These are phyloP conservation scores for Saccharomycopsis malanga DNA, from an alignment of 805 yeast species.

Conservation along the genomic window DNA sequence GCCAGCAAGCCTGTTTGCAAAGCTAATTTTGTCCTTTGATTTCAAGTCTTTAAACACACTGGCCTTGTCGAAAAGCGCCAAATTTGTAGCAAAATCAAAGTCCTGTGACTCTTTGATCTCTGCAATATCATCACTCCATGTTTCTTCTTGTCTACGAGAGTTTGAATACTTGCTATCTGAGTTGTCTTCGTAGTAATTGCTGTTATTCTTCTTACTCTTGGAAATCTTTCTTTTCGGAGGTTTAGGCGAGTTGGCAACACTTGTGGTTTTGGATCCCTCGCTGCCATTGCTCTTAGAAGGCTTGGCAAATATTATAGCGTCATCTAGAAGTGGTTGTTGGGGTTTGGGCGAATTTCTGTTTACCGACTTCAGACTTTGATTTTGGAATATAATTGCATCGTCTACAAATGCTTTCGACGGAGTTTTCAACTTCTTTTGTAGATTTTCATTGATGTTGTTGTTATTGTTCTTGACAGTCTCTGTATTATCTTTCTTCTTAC, in stretches of 20 bases:
- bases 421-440: conserved; percentile 6
- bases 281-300: conserved; percentile 14
- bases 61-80: conserved; percentile 74
- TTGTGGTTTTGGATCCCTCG: not conserved
- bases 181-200: conserved; percentile 19
- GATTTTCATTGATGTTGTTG: conserved; percentile 7
- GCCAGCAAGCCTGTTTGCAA: conserved; percentile 61
- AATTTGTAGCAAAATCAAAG: conserved; percentile 79
- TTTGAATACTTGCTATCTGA: conserved; percentile 24
- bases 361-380: not conserved
- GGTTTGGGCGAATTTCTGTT: not conserved
- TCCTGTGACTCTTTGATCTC: conserved; percentile 48
- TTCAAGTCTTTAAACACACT: conserved; percentile 74
- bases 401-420: conserved; percentile 6
- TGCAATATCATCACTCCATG: conserved; percentile 46
- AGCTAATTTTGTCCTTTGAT: conserved; percentile 52
- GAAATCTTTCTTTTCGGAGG: conserved; percentile 14
- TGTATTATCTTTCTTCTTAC: conserved; percentile 24
- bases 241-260: conserved; percentile 16
- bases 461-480: conserved; percentile 24
- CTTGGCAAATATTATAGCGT: conserved; percentile 29
- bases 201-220: conserved; percentile 4
- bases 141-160: conserved; percentile 29
- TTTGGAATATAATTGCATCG: conserved; percentile 12
- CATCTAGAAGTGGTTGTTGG: conserved; percentile 24